Evolutionary conservation across 805 yeast species (phyloP).

Genomic region (Candida ulmi): DNA sequence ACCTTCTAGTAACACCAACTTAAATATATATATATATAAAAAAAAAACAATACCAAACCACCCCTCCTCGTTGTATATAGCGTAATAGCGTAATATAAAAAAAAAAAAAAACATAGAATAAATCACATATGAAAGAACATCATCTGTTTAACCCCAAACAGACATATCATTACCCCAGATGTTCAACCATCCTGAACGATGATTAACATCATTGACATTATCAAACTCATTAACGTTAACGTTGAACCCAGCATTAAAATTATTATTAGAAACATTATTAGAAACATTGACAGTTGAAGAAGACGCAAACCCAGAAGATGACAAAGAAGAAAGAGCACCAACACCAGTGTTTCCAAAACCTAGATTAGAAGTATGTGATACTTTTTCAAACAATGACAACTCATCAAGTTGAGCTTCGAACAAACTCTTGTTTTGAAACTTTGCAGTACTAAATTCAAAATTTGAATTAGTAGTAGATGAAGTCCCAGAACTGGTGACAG

Average conservation of each 20-base stretch:
- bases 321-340: too few species aligned
- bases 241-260: conserved; percentile 2
- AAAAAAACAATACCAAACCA: too few species aligned
- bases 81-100: too few species aligned
- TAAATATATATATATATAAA: too few species aligned
- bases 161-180: conserved; percentile 27
- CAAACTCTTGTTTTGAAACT: not conserved
- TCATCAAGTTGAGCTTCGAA: not conserved
- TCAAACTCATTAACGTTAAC: conserved; percentile 2
- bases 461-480: not conserved
- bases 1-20: too few species aligned
- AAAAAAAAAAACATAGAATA: not conserved
- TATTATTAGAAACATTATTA: not conserved
- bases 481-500: conserved; percentile 17
- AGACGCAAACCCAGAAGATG: not conserved
- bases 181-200: conserved; percentile 21
- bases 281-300: not conserved
- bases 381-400: too few species aligned
- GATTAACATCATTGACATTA: not conserved
- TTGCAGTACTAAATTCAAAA: not conserved
- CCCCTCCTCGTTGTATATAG: too few species aligned
- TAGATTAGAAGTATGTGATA: too few species aligned
- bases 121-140: not conserved
- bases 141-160: conserved; percentile 21
- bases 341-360: too few species aligned